phyloP scores from a whole-genome alignment of 495 filamentous ascomycete genomes.

The Xylaria telfairii region DNA sequence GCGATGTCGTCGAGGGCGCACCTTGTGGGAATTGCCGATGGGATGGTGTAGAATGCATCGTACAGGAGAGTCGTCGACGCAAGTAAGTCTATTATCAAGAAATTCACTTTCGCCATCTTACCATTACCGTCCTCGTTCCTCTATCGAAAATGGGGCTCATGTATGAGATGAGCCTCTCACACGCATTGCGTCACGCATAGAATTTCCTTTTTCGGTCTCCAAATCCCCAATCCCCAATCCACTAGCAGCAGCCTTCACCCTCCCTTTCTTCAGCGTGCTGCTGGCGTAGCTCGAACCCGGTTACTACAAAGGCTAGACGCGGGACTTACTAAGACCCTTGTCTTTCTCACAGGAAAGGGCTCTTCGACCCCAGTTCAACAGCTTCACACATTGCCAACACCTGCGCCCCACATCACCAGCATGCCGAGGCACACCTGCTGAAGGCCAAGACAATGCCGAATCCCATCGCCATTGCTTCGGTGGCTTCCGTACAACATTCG shows the following conservation, averaged over 20 bases:
- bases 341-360: constrained; percentile 47
- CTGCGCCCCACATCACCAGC: constrained; percentile 34
- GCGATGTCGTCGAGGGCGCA: constrained; percentile 87
- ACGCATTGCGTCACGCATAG: constrained; percentile 33
- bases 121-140: constrained; percentile 11
- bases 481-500: constrained; percentile 27
- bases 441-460: constrained; percentile 44
- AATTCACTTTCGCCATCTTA: constrained; percentile 12
- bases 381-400: constrained; percentile 26
- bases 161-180: constrained; percentile 8
- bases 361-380: constrained; percentile 40
- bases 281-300: not conserved
- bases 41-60: constrained; percentile 86
- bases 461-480: constrained; percentile 39
- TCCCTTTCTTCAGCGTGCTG: not conserved
- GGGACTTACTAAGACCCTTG: constrained; percentile 29
- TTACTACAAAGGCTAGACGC: constrained; percentile 11
- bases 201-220: constrained; percentile 23
- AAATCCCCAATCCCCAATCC: constrained; percentile 17
- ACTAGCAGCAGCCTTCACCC: not conserved
- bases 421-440: constrained; percentile 47
- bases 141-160: constrained; percentile 28
- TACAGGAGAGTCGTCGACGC: constrained; percentile 88
- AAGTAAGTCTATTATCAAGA: constrained; percentile 63
- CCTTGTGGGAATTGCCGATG: constrained; percentile 90